Conservation (phyloP, 2,329 filamentous ascomycete species). For the Colletotrichum sp. region DNA sequence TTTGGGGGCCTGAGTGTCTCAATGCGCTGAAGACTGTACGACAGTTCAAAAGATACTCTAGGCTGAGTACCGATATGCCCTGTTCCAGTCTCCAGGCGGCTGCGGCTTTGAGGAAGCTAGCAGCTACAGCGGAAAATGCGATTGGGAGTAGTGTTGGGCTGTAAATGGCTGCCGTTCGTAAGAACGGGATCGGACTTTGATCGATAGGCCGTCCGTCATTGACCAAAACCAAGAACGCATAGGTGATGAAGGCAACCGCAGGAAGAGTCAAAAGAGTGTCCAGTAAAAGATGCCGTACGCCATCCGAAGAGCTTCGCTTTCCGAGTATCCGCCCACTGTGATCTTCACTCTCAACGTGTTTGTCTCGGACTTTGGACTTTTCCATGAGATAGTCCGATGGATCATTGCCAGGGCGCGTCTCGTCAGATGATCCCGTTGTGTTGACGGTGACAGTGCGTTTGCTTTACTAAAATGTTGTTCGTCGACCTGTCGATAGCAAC, state of each 20-base stretch:
- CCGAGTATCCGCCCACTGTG: not conserved
- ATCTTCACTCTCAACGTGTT: not conserved
- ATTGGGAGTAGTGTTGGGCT: slow-evolving; percentile 5
- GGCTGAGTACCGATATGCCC: not conserved
- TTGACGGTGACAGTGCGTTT: not conserved
- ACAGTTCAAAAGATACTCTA: not conserved
- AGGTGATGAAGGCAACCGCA: not conserved
- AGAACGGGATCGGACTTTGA: not conserved
- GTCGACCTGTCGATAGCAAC: not conserved
- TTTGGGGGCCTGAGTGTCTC: not conserved
- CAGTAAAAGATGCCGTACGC: not conserved
- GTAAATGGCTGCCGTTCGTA: not conserved
- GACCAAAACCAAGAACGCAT: not conserved
- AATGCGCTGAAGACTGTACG: not conserved
- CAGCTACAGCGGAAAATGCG: not conserved
- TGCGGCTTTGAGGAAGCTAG: not conserved
- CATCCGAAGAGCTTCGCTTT: not conserved
- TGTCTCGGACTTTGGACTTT: not conserved
- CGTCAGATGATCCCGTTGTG: not conserved
- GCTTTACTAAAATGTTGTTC: not conserved
- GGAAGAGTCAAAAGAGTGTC: not conserved
- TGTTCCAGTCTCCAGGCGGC: slow-evolving; percentile 2
- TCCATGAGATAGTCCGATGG: not conserved
- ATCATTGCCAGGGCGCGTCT: not conserved
- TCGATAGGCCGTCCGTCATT: not conserved